Conservation (phyloP, 2,329 filamentous ascomycete genomes). For the Cladophialophora psammophila region DNA sequence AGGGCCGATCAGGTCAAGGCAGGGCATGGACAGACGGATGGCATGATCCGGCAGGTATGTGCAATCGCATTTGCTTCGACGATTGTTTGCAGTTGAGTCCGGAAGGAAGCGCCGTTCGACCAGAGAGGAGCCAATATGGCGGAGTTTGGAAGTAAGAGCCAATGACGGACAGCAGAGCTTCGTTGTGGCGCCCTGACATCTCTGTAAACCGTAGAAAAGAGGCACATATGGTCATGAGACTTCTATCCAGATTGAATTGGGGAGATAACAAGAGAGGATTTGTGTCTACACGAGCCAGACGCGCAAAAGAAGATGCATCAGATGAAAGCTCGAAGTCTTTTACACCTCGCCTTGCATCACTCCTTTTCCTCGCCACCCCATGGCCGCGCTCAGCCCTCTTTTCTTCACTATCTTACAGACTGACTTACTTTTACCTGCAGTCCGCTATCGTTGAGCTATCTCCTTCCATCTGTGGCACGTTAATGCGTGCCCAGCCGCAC, state of each 20-base stretch:
- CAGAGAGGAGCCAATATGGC: neutral
- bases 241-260: too few species aligned
- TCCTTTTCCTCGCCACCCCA: neutral
- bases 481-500: slow-evolving; percentile 69
- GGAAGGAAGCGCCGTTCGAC: neutral
- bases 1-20: slow-evolving; percentile 56
- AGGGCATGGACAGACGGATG: slow-evolving; percentile 55
- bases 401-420: neutral
- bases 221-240: too few species aligned
- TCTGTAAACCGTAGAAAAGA: too few species aligned
- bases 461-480: slow-evolving; percentile 70
- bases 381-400: neutral
- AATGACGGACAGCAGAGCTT: neutral
- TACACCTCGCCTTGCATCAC: neutral
- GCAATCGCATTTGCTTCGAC: neutral
- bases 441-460: slow-evolving; percentile 70
- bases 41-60: slow-evolving; percentile 52
- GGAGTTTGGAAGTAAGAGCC: neutral
- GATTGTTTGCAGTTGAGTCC: neutral
- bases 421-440: slow-evolving; percentile 35
- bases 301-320: neutral
- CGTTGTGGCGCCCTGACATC: neutral
- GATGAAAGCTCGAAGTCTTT: neutral
- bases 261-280: too few species aligned
- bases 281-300: too few species aligned